These are phyloP conservation scores for Fusarium austroafricanum DNA, from an alignment of 2,329 filamentous ascomycete genomes.

Conservation along the genomic window DNA sequence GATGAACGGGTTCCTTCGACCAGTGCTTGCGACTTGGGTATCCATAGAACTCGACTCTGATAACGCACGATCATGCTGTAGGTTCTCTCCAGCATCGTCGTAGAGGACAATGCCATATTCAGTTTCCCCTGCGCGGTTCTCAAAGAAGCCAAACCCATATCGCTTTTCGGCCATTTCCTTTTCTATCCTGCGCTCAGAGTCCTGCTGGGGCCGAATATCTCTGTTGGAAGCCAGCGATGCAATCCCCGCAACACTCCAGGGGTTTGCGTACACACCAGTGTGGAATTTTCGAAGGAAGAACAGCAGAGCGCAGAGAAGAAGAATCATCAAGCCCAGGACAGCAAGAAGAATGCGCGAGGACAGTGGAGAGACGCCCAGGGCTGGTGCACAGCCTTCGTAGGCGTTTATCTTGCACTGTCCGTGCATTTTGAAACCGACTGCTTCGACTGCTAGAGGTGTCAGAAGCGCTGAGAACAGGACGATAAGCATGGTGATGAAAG, in stretches of 20 bases:
- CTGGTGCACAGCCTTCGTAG: slow-evolving; percentile 39
- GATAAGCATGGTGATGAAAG: slow-evolving; percentile 44
- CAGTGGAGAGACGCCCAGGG: slow-evolving; percentile 38
- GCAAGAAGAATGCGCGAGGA: slow-evolving; percentile 37
- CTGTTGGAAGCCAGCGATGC: slow-evolving; percentile 43
- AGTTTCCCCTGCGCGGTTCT: slow-evolving; percentile 32
- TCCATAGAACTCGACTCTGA: slow-evolving; percentile 41
- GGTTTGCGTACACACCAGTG: slow-evolving; percentile 47
- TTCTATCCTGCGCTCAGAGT: slow-evolving; percentile 39
- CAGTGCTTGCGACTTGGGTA: neutral
- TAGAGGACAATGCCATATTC: slow-evolving; percentile 45
- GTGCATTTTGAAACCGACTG: slow-evolving; percentile 44
- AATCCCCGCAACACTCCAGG: slow-evolving; percentile 48
- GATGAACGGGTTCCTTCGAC: slow-evolving; percentile 50
- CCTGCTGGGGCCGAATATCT: slow-evolving; percentile 35
- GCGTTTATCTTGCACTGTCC: slow-evolving; percentile 39
- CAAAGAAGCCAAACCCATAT: slow-evolving; percentile 44
- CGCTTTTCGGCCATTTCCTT: slow-evolving; percentile 44
- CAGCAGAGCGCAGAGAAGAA: slow-evolving; percentile 37
- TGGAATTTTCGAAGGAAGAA: slow-evolving; percentile 40
- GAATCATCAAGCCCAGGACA: slow-evolving; percentile 32
- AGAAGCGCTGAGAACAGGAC: slow-evolving; percentile 41
- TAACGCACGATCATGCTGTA: slow-evolving; percentile 5
- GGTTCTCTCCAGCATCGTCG: slow-evolving; percentile 31
- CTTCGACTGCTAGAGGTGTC: slow-evolving; percentile 41